Conservation (phyloP, 306 rosid species). For the Luffa aegyptiaca region DNA sequence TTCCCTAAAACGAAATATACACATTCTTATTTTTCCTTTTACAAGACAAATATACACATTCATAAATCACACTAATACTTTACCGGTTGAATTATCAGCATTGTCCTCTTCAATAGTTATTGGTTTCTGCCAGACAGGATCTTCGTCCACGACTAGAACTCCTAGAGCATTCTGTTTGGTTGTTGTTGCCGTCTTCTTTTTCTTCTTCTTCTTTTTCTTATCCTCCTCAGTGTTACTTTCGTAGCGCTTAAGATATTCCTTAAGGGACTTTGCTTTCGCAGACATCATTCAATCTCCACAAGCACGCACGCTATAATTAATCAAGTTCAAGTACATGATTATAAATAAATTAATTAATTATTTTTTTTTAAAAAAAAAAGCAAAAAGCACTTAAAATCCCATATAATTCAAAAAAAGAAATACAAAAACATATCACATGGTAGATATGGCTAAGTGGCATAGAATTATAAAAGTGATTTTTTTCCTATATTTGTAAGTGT, state of each 20-base stretch:
- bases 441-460: neutral
- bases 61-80: neutral
- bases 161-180: constrained; percentile 36
- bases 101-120: constrained; percentile 52
- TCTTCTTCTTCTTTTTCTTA: constrained; percentile 33
- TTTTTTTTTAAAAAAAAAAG: too few relatives aligned
- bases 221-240: constrained; percentile 42
- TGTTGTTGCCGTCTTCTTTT: constrained; percentile 26
- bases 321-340: neutral
- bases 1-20: neutral
- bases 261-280: constrained; percentile 36
- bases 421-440: neutral
- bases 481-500: too few relatives aligned
- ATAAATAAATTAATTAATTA: neutral
- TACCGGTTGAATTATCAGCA: constrained; percentile 38
- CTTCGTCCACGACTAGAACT: constrained; percentile 66
- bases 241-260: constrained; percentile 71
- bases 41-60: neutral
- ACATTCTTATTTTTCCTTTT: neutral
- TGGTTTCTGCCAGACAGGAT: constrained; percentile 84
- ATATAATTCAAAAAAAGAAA: neutral
- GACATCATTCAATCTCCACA: constrained; percentile 22
- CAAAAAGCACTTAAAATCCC: neutral
- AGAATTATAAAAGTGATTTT: too few relatives aligned
- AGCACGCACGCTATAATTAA: neutral